Conservation (phyloP, 2,329 filamentous ascomycete species). For the Diplocarpon rosae region DNA sequence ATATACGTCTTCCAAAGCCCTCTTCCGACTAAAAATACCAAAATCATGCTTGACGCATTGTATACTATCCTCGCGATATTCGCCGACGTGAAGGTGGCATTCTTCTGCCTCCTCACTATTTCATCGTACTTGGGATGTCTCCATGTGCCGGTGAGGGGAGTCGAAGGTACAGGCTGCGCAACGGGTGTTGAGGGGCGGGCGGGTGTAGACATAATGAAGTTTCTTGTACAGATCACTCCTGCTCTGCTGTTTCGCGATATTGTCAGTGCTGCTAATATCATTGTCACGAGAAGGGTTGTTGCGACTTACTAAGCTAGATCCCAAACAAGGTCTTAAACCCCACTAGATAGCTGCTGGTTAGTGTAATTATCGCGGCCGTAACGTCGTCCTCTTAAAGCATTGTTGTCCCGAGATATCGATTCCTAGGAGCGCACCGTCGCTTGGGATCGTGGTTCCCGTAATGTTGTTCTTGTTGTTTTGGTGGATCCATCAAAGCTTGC, state of each 20-base stretch:
- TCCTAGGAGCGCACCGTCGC: neutral
- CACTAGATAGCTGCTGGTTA: slow-evolving; percentile 19
- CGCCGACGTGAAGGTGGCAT: slow-evolving; percentile 65
- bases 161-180: slow-evolving; percentile 16
- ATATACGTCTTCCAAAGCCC: slow-evolving; percentile 24
- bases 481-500: slow-evolving; percentile 4
- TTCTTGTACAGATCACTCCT: neutral
- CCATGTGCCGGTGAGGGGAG: slow-evolving; percentile 60
- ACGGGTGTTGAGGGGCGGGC: slow-evolving; percentile 20
- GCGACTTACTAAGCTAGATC: slow-evolving; percentile 2
- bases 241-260: neutral
- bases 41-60: slow-evolving; percentile 48
- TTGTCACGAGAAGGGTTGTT: slow-evolving; percentile 6
- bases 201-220: slow-evolving; percentile 19
- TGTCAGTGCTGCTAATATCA: neutral
- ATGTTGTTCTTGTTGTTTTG: slow-evolving; percentile 8
- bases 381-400: slow-evolving; percentile 15
- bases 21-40: slow-evolving; percentile 35
- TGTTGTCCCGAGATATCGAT: slow-evolving; percentile 3
- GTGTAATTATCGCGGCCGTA: slow-evolving; percentile 13
- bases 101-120: slow-evolving; percentile 71
- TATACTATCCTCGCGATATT: slow-evolving; percentile 61
- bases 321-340: neutral
- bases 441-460: slow-evolving; percentile 1
- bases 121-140: slow-evolving; percentile 81